Evolutionary conservation across 305 asterid genomes (phyloP), one percentile per base, ranked within the genome.

Genomic region (Rubia tinctorum): DNA sequence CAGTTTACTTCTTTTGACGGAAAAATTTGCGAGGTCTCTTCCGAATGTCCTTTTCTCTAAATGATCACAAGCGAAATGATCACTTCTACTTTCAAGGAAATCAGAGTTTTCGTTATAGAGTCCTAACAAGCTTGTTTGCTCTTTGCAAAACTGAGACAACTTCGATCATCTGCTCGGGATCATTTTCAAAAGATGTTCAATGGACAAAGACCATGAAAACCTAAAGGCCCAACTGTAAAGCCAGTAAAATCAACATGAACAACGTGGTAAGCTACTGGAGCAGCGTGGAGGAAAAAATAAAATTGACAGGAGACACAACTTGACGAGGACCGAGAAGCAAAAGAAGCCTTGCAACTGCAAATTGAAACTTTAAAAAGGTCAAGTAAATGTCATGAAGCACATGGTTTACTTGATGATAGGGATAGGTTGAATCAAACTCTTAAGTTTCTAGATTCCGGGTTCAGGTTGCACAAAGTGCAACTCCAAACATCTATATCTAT

Each of bases 341-440:
- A 92, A 76, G 96, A 90, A 86, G 90, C 94, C 55, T 82, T 86
- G 64, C 90, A 90, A 83, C 89, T 91, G 68, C 94, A 92, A 80
- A 88, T 95, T 30, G 96, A 87, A 82, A 90, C 84, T 75, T 73
- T 95, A 87, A 85, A n/a, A 87, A 82, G 94, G 97, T 73, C 73
- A 86, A 58, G 23, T 92, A 73, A 90, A 89, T 71, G 92, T 90
- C 66, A 87, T 87, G 88, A 88, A 82, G 86, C 93, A 84, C 86
- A 87, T 81, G 88, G 81, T 76, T 93, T 90, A 58, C 92, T 83
- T 76, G 89, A 81, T 17, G 90, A 86, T 71, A 65, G 87, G 74
- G 86, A 84, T 66, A 65, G 84, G 47, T 73, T 89, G 74, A 90
- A 89, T 85, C 95, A 87, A 78, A 80, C 90, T 62, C 80, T 91